Evolutionary conservation across 805 yeast genomes (phyloP).

Genomic region (Wickerhamomyces hampshirensis): DNA sequence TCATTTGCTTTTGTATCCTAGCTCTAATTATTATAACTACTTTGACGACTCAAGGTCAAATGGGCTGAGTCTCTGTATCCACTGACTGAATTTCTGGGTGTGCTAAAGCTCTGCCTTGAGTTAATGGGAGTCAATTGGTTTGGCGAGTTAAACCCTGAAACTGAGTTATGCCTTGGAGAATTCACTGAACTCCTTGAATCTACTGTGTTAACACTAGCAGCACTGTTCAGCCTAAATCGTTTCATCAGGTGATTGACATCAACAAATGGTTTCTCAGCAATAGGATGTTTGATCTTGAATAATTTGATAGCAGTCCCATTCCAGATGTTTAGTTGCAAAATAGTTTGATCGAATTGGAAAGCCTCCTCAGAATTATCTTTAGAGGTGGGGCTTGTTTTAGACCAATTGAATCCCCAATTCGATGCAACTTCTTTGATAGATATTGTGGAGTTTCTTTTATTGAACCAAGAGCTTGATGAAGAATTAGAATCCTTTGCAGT

Average conservation of each 20-base stretch:
- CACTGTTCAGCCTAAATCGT: constrained; percentile 30
- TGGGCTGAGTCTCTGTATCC: constrained; percentile 16
- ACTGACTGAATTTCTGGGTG: constrained; percentile 21
- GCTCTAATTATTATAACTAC: constrained; percentile 7
- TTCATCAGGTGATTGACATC: constrained; percentile 37
- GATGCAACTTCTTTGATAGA: constrained; percentile 30
- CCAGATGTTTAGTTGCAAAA: constrained; percentile 20
- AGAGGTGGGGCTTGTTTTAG: constrained; percentile 4
- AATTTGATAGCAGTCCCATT: constrained; percentile 16
- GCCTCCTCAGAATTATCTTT: constrained; percentile 5
- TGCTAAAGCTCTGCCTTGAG: constrained; percentile 24
- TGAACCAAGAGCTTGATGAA: constrained; percentile 19
- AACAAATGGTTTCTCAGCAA: constrained; percentile 36
- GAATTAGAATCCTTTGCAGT: constrained; percentile 9
- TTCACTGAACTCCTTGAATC: constrained; percentile 13
- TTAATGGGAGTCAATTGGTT: constrained; percentile 25
- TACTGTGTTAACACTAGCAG: constrained; percentile 18
- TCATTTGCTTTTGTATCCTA: too few species aligned
- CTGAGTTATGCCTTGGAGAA: constrained; percentile 10
- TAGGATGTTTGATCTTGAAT: constrained; percentile 33
- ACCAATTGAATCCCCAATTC: constrained; percentile 33
- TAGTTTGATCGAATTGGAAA: constrained; percentile 17
- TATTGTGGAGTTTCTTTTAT: constrained; percentile 19
- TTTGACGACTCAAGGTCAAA: constrained; percentile 16
- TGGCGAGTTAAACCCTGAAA: constrained; percentile 15